Evolutionary conservation across 768 basidiomycete species (phyloP).

Genomic region (Boletus rex-veris): DNA sequence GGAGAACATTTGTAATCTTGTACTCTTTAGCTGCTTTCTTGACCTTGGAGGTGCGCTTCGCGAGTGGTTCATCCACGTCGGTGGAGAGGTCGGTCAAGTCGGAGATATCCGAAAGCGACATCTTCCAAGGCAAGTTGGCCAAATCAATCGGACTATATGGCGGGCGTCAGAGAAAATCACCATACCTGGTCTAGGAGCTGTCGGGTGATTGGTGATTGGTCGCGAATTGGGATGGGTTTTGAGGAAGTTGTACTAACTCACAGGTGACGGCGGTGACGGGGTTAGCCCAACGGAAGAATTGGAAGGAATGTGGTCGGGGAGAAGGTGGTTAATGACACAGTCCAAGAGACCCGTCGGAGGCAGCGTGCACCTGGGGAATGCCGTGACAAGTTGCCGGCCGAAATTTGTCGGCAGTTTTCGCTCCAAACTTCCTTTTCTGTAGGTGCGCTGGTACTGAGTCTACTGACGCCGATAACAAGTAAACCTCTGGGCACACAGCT

Average conservation of each 20-base stretch:
- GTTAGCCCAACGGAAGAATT: neutral
- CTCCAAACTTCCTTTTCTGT: constrained; percentile 20
- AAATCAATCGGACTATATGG: neutral
- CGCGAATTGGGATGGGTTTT: neutral
- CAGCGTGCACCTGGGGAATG: constrained; percentile 8
- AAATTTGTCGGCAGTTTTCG: constrained; percentile 13
- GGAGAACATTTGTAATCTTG: constrained; percentile 32
- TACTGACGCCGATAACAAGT: neutral
- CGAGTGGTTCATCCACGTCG: constrained; percentile 36
- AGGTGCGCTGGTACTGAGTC: neutral
- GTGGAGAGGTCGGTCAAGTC: constrained; percentile 47
- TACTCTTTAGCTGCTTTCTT: constrained; percentile 30
- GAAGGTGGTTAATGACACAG: neutral
- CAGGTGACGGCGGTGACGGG: neutral
- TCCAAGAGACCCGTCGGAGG: no score
- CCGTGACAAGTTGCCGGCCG: constrained; percentile 1
- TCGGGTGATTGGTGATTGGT: neutral
- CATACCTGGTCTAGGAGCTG: neutral
- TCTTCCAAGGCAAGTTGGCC: constrained; percentile 3
- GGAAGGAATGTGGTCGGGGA: neutral
- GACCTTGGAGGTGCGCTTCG: constrained; percentile 17
- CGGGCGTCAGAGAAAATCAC: neutral
- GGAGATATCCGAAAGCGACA: constrained; percentile 42
- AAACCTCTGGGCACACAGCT: neutral
- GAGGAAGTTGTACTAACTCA: neutral